These are phyloP conservation scores for Dissophora ornata DNA, from an alignment of 192 early-diverging fungal genomes.

Conservation along the genomic window DNA sequence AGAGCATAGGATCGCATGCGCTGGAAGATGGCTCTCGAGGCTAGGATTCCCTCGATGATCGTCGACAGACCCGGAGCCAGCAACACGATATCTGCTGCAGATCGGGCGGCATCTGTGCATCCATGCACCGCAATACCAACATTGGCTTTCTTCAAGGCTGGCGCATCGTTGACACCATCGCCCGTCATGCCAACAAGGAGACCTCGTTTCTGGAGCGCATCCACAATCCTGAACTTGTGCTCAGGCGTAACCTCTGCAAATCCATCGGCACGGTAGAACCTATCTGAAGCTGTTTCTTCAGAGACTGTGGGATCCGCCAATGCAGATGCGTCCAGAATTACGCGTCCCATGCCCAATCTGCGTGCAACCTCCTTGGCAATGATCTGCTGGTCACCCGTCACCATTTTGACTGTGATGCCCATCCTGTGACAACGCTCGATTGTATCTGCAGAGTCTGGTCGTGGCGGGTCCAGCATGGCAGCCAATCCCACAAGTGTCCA, in stretches of 20 bases:
- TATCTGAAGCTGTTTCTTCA: slow-evolving; percentile 66
- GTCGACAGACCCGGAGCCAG: slow-evolving; percentile 74
- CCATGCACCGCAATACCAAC: slow-evolving; percentile 85
- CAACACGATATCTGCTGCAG: slow-evolving; percentile 83
- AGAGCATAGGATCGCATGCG: slow-evolving; percentile 77
- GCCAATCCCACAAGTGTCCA: slow-evolving; percentile 77
- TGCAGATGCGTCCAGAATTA: slow-evolving; percentile 72
- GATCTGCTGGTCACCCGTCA: slow-evolving; percentile 80
- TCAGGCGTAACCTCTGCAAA: slow-evolving; percentile 84
- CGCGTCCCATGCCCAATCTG: slow-evolving; percentile 73
- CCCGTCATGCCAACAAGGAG: slow-evolving; percentile 79
- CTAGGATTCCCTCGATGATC: slow-evolving; percentile 80
- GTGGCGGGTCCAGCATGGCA: slow-evolving; percentile 74
- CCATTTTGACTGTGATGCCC: slow-evolving; percentile 82
- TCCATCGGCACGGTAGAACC: slow-evolving; percentile 73
- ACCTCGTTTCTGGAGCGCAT: slow-evolving; percentile 72
- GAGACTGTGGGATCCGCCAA: slow-evolving; percentile 57
- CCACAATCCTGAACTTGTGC: slow-evolving; percentile 83
- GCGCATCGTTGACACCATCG: slow-evolving; percentile 88
- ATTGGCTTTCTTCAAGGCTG: slow-evolving; percentile 84
- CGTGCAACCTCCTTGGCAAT: slow-evolving; percentile 81
- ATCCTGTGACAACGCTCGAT: slow-evolving; percentile 71
- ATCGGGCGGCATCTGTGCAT: slow-evolving; percentile 81
- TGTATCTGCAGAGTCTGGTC: slow-evolving; percentile 75
- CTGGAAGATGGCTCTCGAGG: slow-evolving; percentile 79